These are phyloP conservation scores for Gaeumannomyces sp. DNA, from an alignment of 2,329 filamentous ascomycete genomes.

Conservation along the genomic window DNA sequence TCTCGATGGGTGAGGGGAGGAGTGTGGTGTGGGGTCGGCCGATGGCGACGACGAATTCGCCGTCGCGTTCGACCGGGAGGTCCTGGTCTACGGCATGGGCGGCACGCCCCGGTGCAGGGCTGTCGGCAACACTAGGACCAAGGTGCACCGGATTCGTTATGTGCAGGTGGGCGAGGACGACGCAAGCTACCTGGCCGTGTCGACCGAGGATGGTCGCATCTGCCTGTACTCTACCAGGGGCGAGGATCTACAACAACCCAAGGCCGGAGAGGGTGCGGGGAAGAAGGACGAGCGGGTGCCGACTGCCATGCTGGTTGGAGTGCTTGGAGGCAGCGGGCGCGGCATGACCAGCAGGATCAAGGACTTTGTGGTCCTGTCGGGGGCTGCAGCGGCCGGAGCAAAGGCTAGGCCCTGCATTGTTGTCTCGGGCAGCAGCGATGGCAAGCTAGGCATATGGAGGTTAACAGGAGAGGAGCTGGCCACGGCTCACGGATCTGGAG, in stretches of 20 bases:
- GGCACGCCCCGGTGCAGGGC: constrained; percentile 73
- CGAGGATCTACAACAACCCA: constrained; percentile 34
- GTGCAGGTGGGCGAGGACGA: constrained; percentile 43
- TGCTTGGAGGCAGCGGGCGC: constrained; percentile 67
- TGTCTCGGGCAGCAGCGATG: constrained; percentile 77
- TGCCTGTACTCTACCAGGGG: constrained; percentile 70
- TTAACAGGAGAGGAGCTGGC: constrained; percentile 27
- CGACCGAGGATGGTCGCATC: constrained; percentile 85
- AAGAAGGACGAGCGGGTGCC: constrained; percentile 30
- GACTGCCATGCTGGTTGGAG: constrained; percentile 62
- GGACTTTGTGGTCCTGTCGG: constrained; percentile 67
- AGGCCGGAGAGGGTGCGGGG: constrained; percentile 8
- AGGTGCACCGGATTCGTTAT: constrained; percentile 79
- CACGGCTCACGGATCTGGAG: background rate
- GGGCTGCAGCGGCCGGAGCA: constrained; percentile 30
- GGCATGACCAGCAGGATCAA: constrained; percentile 73
- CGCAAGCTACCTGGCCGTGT: constrained; percentile 56
- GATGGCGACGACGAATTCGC: constrained; percentile 73
- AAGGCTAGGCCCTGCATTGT: constrained; percentile 44
- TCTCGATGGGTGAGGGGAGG: constrained; percentile 74
- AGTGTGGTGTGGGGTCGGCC: constrained; percentile 69
- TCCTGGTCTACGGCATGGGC: constrained; percentile 82
- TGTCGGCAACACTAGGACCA: constrained; percentile 61
- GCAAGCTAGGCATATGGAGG: constrained; percentile 73
- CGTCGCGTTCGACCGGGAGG: constrained; percentile 81